phyloP scores from a whole-genome alignment of 2,329 filamentous ascomycete species.

The Dryadomyces sulphureus region DNA sequence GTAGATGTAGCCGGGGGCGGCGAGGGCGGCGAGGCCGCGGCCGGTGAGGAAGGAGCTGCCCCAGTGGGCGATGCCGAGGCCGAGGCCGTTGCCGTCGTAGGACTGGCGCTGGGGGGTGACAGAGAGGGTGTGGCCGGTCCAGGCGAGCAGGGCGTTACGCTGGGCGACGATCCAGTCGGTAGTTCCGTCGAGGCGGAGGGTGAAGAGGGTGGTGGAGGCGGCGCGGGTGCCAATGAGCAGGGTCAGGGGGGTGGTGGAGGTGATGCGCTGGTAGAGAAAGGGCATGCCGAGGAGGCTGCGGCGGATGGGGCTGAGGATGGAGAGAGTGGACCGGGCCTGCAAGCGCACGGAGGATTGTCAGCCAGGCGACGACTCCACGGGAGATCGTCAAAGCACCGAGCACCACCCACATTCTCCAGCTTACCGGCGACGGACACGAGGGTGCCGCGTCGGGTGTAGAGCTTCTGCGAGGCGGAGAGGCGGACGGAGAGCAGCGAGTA shows the following conservation, averaged over 20 bases:
- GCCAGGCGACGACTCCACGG: neutral
- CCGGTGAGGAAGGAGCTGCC: slow-evolving; percentile 81
- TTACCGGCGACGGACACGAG: slow-evolving; percentile 83
- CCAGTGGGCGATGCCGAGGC: slow-evolving; percentile 74
- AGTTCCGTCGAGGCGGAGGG: slow-evolving; percentile 82
- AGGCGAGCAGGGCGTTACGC: slow-evolving; percentile 77
- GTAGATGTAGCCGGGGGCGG: slow-evolving; percentile 80
- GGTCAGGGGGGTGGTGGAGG: slow-evolving; percentile 75
- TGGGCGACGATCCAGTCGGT: slow-evolving; percentile 92
- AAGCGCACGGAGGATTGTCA: neutral
- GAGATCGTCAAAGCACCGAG: no score
- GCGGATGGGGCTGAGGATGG: slow-evolving; percentile 69
- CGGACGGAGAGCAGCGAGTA: slow-evolving; percentile 90
- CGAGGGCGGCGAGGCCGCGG: slow-evolving; percentile 69
- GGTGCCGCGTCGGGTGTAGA: slow-evolving; percentile 85
- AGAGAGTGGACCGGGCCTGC: slow-evolving; percentile 77
- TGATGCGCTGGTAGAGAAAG: slow-evolving; percentile 86
- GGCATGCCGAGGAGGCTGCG: slow-evolving; percentile 73
- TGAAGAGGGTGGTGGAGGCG: slow-evolving; percentile 69
- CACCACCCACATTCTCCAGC: slow-evolving; percentile 63
- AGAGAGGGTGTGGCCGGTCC: slow-evolving; percentile 79
- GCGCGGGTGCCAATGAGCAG: slow-evolving; percentile 82
- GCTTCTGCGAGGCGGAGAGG: slow-evolving; percentile 80
- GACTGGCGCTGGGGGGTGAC: slow-evolving; percentile 52
- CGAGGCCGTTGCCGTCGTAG: slow-evolving; percentile 12